Evolutionary conservation across 345 rosid species (phyloP).

Genomic region (Citrus reticulata): DNA sequence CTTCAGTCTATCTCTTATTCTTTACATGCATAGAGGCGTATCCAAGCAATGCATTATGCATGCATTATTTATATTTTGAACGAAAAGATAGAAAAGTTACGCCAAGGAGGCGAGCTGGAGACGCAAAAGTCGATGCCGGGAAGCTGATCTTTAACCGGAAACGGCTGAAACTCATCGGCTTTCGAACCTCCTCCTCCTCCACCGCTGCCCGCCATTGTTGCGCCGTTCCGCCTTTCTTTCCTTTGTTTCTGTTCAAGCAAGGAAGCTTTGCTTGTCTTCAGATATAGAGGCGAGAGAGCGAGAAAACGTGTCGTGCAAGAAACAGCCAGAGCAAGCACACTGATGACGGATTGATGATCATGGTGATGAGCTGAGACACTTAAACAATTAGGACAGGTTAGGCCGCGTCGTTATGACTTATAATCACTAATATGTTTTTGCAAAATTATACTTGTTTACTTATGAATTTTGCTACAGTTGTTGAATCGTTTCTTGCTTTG

Average conservation of each 20-base stretch:
- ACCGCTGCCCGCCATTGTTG: conserved; percentile 28
- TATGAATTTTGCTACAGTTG: neutral
- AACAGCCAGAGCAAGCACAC: neutral
- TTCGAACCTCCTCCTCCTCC: conserved; percentile 31
- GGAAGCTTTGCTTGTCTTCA: neutral
- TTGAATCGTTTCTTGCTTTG: neutral
- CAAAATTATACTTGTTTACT: neutral
- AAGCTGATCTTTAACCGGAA: conserved; percentile 82
- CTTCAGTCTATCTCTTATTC: neutral
- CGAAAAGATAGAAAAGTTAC: conserved; percentile 26
- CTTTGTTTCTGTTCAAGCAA: too few relatives aligned
- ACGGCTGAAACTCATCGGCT: conserved; percentile 64
- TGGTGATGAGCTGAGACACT: neutral
- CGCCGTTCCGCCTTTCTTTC: neutral
- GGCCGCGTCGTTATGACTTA: conserved; percentile 21
- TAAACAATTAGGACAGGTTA: neutral
- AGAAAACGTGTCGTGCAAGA: neutral
- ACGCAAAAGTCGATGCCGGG: conserved; percentile 79
- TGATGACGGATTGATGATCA: neutral
- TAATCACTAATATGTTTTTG: neutral
- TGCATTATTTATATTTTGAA: neutral
- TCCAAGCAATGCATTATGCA: neutral
- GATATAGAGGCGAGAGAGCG: neutral
- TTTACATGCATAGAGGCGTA: neutral
- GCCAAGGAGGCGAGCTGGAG: conserved; percentile 79